Base-by-base conservation (phyloP, 768 basidiomycete genomes). In the Lactifluus subvellereus region DNA sequence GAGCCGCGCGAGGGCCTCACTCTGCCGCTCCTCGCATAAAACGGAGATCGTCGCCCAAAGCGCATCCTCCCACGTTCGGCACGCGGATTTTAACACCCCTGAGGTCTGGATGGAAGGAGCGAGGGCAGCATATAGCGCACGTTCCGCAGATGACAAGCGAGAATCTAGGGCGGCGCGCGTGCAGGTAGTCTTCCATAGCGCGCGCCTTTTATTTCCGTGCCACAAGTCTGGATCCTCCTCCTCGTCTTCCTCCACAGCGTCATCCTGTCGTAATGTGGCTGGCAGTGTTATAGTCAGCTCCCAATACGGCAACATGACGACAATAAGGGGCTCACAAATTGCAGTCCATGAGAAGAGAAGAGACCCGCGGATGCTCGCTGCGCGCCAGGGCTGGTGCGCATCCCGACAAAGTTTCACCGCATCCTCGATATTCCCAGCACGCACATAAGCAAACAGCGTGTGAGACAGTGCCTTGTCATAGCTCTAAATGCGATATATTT, bases 31-130 rank as follows among this genome's bases (percentile, higher is more conserved):
- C 71, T 95, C 91, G 68, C 90, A 88, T 43, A 91, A 77, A 54
- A 91, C 80, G 67, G 85, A 86, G 55, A 94, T 77, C 61, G 91
- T 87, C 0, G 91, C 92, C 97, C 97, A 99, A 0, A 98, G 78
- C 71, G 95, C 88, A 70, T 99, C 97, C 70, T 95, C 91, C 95
- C 96, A 98, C 22, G 90, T 88, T 38, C 86, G 76, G 70, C 92
- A 95, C 3, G 88, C 84, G 0, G 85, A 80, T 65, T 88, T 85
- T 38, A 93, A 81, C 37, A 87, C 74, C 22, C 73, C 75, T 0
- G 84, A 80, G 1, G 89, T 90, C 72, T 81, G 86, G 51, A 79
- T 82, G 13, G 80, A 88, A 37, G 86, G 95, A 32, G 80, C 86
- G 8, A 99, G 82, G 0, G 94, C 86, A 0, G 94, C 95, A 68